Conservation (phyloP, 768 basidiomycete genomes). For the Antrodiella citrinella region DNA sequence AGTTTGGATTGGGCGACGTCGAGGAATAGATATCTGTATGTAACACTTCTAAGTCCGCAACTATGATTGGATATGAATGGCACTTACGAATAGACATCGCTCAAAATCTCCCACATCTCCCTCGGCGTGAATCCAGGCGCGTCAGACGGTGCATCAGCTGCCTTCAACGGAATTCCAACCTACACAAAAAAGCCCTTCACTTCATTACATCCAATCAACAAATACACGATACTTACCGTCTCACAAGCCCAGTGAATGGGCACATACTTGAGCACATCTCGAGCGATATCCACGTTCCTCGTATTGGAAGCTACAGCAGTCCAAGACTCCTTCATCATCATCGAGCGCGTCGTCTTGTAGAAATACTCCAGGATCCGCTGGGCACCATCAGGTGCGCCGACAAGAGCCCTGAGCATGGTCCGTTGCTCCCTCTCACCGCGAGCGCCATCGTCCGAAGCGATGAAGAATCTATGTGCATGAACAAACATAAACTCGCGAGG, state of each 20-base stretch:
- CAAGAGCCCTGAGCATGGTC: slow-evolving; percentile 40
- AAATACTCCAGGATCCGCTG: slow-evolving; percentile 54
- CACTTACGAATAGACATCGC: slow-evolving; percentile 64
- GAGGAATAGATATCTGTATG: slow-evolving; percentile 51
- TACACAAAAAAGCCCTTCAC: slow-evolving; percentile 23
- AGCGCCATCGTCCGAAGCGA: slow-evolving; percentile 34
- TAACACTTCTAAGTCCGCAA: not conserved
- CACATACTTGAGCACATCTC: slow-evolving; percentile 55
- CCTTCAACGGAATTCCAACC: slow-evolving; percentile 68
- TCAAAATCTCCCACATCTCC: slow-evolving; percentile 55
- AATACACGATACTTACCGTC: slow-evolving; percentile 40
- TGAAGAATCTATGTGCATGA: slow-evolving; percentile 76
- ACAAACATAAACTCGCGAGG: no score
- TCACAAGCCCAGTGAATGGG: slow-evolving; percentile 67
- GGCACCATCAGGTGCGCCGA: slow-evolving; percentile 36
- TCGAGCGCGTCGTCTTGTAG: slow-evolving; percentile 51
- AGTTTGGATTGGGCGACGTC: slow-evolving; percentile 54
- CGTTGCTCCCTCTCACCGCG: slow-evolving; percentile 36
- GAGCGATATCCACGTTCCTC: slow-evolving; percentile 55
- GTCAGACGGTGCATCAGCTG: slow-evolving; percentile 30
- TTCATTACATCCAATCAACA: not conserved
- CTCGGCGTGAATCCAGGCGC: slow-evolving; percentile 55
- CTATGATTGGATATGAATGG: not conserved
- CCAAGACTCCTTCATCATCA: slow-evolving; percentile 48
- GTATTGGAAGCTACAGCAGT: slow-evolving; percentile 46